Evolutionary conservation across 1,284 basidiomycete species (phyloP).

Genomic region (Waitea zeae): DNA sequence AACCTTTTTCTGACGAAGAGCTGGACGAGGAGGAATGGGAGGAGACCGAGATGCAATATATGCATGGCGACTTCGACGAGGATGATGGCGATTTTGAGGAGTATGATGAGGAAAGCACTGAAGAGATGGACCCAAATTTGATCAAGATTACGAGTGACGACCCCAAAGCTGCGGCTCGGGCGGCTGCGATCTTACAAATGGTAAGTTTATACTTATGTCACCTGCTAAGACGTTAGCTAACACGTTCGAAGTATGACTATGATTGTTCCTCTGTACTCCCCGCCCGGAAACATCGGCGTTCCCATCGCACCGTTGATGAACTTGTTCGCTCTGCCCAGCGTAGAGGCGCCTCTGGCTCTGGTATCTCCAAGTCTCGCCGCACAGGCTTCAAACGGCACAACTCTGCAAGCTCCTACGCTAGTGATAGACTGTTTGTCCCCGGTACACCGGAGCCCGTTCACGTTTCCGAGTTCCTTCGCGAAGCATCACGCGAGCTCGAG

Average conservation of each 20-base stretch:
- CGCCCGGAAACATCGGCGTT: constrained; percentile 15
- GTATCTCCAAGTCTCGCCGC: too few species aligned
- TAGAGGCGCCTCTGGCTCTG: too few species aligned
- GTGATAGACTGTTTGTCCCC: constrained; percentile 12
- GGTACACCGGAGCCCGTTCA: too few species aligned
- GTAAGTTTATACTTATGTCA: constrained; percentile 19
- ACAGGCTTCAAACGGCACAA: constrained; percentile 18
- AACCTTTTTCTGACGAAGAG: too few species aligned
- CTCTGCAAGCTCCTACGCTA: constrained; percentile 13
- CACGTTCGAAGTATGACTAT: constrained; percentile 57
- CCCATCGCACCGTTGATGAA: constrained; percentile 36
- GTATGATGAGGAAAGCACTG: constrained; percentile 15
- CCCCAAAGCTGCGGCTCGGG: constrained; percentile 68
- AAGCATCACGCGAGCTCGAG: too few species aligned
- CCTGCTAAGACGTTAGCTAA: neutral
- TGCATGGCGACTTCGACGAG: constrained; percentile 8
- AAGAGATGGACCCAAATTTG: constrained; percentile 12
- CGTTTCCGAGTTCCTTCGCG: too few species aligned
- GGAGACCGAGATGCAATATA: constrained; percentile 4
- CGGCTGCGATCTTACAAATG: constrained; percentile 79
- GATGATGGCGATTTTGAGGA: constrained; percentile 4
- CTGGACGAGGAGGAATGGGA: constrained; percentile 6
- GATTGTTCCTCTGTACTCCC: constrained; percentile 31
- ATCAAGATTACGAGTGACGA: constrained; percentile 72
- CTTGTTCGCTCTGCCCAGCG: too few species aligned